phyloP scores from a whole-genome alignment of 768 basidiomycete species.

The Tylopilus sp. region DNA sequence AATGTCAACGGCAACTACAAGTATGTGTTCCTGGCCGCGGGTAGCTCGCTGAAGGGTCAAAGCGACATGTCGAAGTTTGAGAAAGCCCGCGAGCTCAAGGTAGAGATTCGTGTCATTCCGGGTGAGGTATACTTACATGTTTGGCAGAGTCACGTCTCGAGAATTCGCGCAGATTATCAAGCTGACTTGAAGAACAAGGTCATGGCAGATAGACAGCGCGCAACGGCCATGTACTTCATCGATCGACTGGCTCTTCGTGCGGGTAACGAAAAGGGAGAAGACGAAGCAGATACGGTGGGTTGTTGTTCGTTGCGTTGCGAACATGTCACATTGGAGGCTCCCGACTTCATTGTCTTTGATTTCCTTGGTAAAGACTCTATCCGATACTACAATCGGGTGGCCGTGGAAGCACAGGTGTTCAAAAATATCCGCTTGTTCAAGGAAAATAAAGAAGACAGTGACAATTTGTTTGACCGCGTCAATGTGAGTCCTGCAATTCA shows the following conservation, averaged over 20 bases:
- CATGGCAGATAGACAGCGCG: slow-evolving; percentile 93
- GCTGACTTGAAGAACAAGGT: slow-evolving; percentile 83
- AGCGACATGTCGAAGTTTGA: slow-evolving; percentile 98
- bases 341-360: slow-evolving; percentile 89
- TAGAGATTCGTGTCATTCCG: slow-evolving; percentile 25
- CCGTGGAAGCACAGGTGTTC: slow-evolving; percentile 90
- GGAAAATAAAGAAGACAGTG: slow-evolving; percentile 82
- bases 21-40: slow-evolving; percentile 98
- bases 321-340: slow-evolving; percentile 89
- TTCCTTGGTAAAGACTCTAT: slow-evolving; percentile 99
- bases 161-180: slow-evolving; percentile 86
- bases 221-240: slow-evolving; percentile 99
- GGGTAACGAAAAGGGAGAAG: slow-evolving; percentile 99
- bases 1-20: slow-evolving; percentile 95
- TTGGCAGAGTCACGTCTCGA: slow-evolving; percentile 79
- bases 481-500: slow-evolving; percentile 46
- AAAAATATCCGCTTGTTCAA: slow-evolving; percentile 99
- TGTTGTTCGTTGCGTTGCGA: slow-evolving; percentile 97
- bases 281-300: slow-evolving; percentile 98
- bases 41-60: slow-evolving; percentile 95
- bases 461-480: slow-evolving; percentile 92
- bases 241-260: slow-evolving; percentile 96
- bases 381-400: slow-evolving; percentile 89
- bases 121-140: slow-evolving; percentile 4
- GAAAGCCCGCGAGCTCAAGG: slow-evolving; percentile 95